Percentiles rank a stretch among this genome's conserved stretches.
Conservation (phyloP, 108 stramenopile genomes). For the Conticribra weissflogii region DNA sequence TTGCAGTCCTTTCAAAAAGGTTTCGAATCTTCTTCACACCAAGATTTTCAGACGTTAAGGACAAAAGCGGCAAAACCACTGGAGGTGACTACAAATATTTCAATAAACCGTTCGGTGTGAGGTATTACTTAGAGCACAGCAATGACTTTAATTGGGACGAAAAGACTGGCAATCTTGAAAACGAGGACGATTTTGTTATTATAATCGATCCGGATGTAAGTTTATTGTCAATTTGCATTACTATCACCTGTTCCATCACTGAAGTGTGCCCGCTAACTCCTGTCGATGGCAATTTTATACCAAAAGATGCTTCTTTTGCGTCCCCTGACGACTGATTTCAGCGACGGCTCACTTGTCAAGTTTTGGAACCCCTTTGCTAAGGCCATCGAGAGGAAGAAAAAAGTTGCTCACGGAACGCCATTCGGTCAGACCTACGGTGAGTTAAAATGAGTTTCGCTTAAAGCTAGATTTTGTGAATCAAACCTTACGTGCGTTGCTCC, state of each 20-base stretch:
- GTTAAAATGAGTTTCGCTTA: neutral
- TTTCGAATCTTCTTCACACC: conserved; percentile 84
- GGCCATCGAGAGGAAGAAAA: conserved; percentile 30
- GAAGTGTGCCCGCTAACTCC: no score
- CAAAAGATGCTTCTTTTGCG: conserved; percentile 74
- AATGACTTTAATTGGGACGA: conserved; percentile 50
- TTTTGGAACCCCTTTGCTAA: conserved; percentile 46
- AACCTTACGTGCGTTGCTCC: neutral
- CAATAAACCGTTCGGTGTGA: conserved; percentile 89
- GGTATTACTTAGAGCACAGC: conserved; percentile 79
- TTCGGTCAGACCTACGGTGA: conserved; percentile 87
- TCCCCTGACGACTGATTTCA: conserved; percentile 75
- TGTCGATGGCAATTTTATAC: neutral
- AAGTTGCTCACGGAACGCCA: conserved; percentile 62
- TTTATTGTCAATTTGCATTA: no score
- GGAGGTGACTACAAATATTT: conserved; percentile 86
- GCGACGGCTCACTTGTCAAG: conserved; percentile 34
- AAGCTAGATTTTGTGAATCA: no score
- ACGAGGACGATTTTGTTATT: conserved; percentile 68
- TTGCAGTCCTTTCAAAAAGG: conserved; percentile 49
- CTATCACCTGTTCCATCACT: no score
- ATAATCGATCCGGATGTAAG: conserved; percentile 89
- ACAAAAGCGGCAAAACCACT: conserved; percentile 38
- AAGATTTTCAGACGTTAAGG: conserved; percentile 61
- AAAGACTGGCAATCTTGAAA: conserved; percentile 34